These are phyloP conservation scores for Botrytis byssoidea DNA, from an alignment of 2,329 filamentous ascomycete genomes.

Conservation along the genomic window DNA sequence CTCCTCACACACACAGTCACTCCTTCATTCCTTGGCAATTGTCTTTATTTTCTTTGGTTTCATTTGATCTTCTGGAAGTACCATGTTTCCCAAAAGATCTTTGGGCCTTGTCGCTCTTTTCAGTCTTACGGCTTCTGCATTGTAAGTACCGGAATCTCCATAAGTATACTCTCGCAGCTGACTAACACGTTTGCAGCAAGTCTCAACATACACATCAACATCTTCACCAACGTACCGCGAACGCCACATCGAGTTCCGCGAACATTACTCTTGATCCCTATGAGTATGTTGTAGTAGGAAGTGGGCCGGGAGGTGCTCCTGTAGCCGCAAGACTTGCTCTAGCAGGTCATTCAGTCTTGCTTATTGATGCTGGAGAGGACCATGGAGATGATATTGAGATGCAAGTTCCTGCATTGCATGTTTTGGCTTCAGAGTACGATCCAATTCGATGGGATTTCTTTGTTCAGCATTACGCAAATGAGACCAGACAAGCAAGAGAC, in stretches of 20 bases:
- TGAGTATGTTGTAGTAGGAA: slow-evolving; percentile 55
- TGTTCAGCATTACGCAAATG: slow-evolving; percentile 29
- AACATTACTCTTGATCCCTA: slow-evolving; percentile 15
- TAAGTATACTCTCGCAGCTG: neutral
- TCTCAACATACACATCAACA: neutral
- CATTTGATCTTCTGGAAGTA: neutral
- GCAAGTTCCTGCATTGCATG: slow-evolving; percentile 48
- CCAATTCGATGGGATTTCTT: slow-evolving; percentile 49
- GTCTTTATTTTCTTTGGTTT: neutral
- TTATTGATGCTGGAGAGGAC: slow-evolving; percentile 55
- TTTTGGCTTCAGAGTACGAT: slow-evolving; percentile 47
- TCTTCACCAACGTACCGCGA: neutral
- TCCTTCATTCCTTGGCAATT: neutral
- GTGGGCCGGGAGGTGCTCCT: slow-evolving; percentile 51
- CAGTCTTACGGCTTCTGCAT: slow-evolving; percentile 8
- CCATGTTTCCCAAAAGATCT: slow-evolving; percentile 12
- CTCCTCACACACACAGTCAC: neutral
- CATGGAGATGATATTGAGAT: slow-evolving; percentile 45
- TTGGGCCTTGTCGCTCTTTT: slow-evolving; percentile 10
- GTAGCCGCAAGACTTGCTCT: slow-evolving; percentile 51
- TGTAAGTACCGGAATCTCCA: neutral
- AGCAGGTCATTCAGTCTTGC: slow-evolving; percentile 50
- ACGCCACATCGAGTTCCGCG: neutral
- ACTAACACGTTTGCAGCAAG: neutral
- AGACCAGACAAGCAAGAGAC: slow-evolving; percentile 24